phyloP scores from a whole-genome alignment of 495 filamentous ascomycete genomes.

The Saxophila tyrrhenica region DNA sequence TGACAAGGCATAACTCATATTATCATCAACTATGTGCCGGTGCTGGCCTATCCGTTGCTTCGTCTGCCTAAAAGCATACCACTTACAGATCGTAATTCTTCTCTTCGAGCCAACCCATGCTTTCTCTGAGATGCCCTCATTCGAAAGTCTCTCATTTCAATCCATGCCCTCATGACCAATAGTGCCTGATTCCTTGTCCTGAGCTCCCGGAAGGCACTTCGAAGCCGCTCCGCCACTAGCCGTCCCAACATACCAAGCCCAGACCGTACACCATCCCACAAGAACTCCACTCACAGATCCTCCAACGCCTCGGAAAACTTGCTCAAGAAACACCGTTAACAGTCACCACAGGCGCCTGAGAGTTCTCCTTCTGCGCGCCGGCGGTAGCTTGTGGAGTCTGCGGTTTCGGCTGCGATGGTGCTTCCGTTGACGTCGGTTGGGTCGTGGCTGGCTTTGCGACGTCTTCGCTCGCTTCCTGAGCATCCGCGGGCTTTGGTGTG shows the following conservation, averaged over 20 bases:
- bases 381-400: background rate
- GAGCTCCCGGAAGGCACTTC: too few species aligned
- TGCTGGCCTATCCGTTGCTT: background rate
- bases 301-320: constrained; percentile 15
- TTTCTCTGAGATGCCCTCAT: too few species aligned
- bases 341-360: constrained; percentile 9
- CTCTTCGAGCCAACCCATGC: background rate
- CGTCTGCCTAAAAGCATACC: background rate
- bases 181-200: too few species aligned
- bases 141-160: too few species aligned
- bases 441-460: background rate
- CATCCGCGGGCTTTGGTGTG: background rate
- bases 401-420: background rate
- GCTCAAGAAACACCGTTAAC: constrained; percentile 12
- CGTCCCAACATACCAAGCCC: background rate
- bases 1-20: background rate
- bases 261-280: background rate
- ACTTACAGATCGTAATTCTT: background rate
- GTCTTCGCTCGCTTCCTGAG: background rate
- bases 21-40: background rate
- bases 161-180: too few species aligned
- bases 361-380: constrained; percentile 7
- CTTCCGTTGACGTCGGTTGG: background rate
- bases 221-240: too few species aligned
- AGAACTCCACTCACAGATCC: constrained; percentile 5